Evolutionary conservation across 1,284 basidiomycete genomes (phyloP).

Genomic region (Ceratobasidium sp.): DNA sequence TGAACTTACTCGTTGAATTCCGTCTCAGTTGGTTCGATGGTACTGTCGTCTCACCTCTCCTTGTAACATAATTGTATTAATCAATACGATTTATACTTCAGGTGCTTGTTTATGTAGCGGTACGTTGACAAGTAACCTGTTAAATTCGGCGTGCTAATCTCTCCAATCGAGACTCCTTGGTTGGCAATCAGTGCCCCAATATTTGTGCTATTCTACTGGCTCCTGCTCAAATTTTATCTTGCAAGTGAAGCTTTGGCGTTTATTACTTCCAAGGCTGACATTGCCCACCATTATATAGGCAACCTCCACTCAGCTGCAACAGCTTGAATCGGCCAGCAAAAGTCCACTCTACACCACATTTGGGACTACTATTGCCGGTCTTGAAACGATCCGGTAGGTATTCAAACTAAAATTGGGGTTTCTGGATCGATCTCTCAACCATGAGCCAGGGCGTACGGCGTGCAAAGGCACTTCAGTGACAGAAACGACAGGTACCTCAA

Average conservation of each 20-base stretch:
- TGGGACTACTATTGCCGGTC: slow-evolving; percentile 52
- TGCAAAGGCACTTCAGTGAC: slow-evolving; percentile 50
- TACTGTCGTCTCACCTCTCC: background rate
- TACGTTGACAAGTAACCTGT: background rate
- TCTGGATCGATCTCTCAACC: background rate
- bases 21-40: slow-evolving; percentile 21
- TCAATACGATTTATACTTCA: background rate
- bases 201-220: slow-evolving; percentile 37
- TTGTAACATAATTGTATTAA: background rate
- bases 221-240: slow-evolving; percentile 50
- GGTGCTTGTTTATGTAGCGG: slow-evolving; percentile 26
- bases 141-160: slow-evolving; percentile 52
- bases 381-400: slow-evolving; percentile 53
- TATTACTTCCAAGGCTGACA: background rate
- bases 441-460: slow-evolving; percentile 47
- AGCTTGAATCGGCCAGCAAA: slow-evolving; percentile 52
- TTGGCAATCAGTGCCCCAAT: slow-evolving; percentile 43
- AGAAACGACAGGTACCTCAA: slow-evolving; percentile 52
- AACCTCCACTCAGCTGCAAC: slow-evolving; percentile 50
- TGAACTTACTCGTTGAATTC: background rate
- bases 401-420: background rate
- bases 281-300: background rate
- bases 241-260: slow-evolving; percentile 38
- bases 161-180: slow-evolving; percentile 47
- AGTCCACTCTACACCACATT: slow-evolving; percentile 54